Percentiles rank a stretch among this genome's conserved stretches.
Conservation (phyloP, 176 grass and related monocot species). For the Avena eriantha region DNA sequence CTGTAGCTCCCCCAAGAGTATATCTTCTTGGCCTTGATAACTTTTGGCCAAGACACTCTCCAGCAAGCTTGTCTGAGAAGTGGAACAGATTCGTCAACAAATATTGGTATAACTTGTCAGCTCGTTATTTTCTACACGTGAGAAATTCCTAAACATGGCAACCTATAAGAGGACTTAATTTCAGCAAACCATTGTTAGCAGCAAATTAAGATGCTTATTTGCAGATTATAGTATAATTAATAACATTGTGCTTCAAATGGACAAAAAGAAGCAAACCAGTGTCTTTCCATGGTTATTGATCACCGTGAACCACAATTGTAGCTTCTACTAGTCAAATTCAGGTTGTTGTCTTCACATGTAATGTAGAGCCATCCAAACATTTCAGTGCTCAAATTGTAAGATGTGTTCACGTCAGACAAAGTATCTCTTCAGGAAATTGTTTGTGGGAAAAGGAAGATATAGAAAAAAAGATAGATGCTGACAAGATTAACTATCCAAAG, state of each 20-base stretch:
- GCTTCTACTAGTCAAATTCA: not conserved
- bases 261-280: not conserved
- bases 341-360: not conserved
- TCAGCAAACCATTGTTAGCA: not conserved
- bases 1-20: constrained; percentile 84
- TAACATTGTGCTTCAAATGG: not conserved
- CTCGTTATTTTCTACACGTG: no score
- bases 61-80: constrained; percentile 13
- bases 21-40: constrained; percentile 75
- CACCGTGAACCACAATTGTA: not conserved
- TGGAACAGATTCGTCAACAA: constrained; percentile 46
- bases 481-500: not conserved
- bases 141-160: not conserved
- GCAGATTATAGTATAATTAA: constrained; percentile 26
- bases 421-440: not conserved
- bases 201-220: constrained; percentile 21
- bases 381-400: not conserved
- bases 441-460: not conserved
- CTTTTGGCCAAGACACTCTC: constrained; percentile 68
- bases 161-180: not conserved
- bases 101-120: constrained; percentile 26
- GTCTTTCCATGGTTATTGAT: not conserved
- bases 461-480: not conserved
- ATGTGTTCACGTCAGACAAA: constrained; percentile 15
- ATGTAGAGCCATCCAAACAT: not conserved